A percentile compares a stretch with the other conserved stretches of the same genome.
Evolutionary conservation across 441 rosid genomes (phyloP).

Genomic region (Erodium texanum): DNA sequence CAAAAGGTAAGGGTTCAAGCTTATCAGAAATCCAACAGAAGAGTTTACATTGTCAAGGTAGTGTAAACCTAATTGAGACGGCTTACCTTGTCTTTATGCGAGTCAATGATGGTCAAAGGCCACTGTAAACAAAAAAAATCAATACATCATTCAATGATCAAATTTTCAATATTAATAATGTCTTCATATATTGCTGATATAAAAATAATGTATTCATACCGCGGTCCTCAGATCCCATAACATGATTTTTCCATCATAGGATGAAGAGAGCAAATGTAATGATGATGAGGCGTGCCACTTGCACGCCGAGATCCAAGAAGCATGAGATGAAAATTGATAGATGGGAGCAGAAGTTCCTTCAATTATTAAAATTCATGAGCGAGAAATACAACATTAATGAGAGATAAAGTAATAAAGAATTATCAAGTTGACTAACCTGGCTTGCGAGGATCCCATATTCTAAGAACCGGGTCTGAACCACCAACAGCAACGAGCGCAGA

Average conservation of each 20-base stretch:
- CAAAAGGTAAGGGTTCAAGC: constrained; percentile 7
- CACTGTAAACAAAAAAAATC: constrained; percentile 52
- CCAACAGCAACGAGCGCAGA: constrained; percentile 68
- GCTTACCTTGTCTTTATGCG: constrained; percentile 83
- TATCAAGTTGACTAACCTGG: constrained; percentile 45
- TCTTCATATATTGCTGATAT: neutral
- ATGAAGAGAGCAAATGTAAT: constrained; percentile 82
- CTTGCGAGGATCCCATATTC: constrained; percentile 98
- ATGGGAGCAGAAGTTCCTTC: constrained; percentile 83
- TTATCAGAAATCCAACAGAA: neutral
- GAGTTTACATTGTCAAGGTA: too few relatives aligned
- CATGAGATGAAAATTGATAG: constrained; percentile 75
- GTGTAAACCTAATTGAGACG: too few relatives aligned
- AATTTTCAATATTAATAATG: neutral
- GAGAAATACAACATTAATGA: too few relatives aligned
- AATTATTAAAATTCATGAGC: constrained; percentile 4
- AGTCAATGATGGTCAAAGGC: constrained; percentile 70
- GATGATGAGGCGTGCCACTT: constrained; percentile 78
- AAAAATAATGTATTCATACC: constrained; percentile 27
- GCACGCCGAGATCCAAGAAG: constrained; percentile 90
- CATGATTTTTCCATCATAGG: constrained; percentile 96
- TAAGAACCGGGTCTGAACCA: constrained; percentile 79
- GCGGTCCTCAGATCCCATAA: constrained; percentile 98
- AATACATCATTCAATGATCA: constrained; percentile 11
- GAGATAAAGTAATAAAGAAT: too few relatives aligned